A percentile compares a stretch with the other conserved stretches of the same genome.
These are phyloP conservation scores for Benincasa hispida DNA, from an alignment of 306 rosid species.

Conservation along the genomic window DNA sequence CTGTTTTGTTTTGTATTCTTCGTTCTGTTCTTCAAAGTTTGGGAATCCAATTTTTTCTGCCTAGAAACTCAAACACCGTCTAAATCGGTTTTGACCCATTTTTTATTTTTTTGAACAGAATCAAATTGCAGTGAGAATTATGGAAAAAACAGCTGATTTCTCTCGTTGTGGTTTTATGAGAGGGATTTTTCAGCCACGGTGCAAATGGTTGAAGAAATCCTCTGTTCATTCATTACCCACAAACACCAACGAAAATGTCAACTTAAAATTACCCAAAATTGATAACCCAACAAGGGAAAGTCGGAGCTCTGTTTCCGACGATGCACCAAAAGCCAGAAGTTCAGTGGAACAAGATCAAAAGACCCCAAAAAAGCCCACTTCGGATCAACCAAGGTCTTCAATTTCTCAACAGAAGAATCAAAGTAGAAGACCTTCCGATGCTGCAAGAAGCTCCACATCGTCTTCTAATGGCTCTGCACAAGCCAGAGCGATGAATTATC, in stretches of 20 bases:
- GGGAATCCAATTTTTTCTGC: not conserved
- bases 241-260: slow-evolving; percentile 13
- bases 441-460: slow-evolving; percentile 57
- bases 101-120: not conserved
- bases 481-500: not conserved
- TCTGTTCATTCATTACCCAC: slow-evolving; percentile 66
- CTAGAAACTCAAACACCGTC: not conserved
- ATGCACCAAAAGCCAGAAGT: not conserved
- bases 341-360: slow-evolving; percentile 16
- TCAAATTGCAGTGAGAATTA: not conserved
- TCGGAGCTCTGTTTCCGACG: not conserved
- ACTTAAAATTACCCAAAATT: not conserved
- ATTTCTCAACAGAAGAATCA: slow-evolving; percentile 19
- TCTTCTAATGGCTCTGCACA: slow-evolving; percentile 19
- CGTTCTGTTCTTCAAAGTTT: no score
- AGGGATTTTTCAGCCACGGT: slow-evolving; percentile 37
- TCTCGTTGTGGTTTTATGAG: slow-evolving; percentile 58
- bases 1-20: no score
- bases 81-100: not conserved
- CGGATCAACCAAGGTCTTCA: slow-evolving; percentile 14
- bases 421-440: slow-evolving; percentile 36
- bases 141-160: slow-evolving; percentile 32
- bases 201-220: slow-evolving; percentile 44
- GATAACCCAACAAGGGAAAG: not conserved
- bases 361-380: slow-evolving; percentile 11